These are phyloP conservation scores for Rhizopogon vinicolor DNA, from an alignment of 768 basidiomycete species.

Conservation along the genomic window DNA sequence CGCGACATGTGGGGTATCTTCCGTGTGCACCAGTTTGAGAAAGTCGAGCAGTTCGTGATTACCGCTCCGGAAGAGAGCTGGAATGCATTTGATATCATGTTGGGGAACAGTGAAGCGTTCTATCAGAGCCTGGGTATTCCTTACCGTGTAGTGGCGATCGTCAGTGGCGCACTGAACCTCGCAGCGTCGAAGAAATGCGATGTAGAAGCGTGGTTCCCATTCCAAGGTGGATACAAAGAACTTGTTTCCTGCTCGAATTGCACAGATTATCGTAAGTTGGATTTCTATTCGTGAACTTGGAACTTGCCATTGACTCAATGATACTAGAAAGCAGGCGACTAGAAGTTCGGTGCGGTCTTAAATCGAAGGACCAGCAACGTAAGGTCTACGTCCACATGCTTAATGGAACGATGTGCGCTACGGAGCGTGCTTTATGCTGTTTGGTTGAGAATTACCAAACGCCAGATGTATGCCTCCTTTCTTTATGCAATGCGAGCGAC, in stretches of 20 bases:
- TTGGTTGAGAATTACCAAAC: conserved; percentile 99
- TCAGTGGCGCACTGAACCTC: conserved; percentile 93
- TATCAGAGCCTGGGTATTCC: conserved; percentile 93
- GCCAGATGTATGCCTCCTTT: conserved; percentile 59
- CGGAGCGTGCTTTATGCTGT: conserved; percentile 94
- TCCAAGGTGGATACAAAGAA: conserved; percentile 95
- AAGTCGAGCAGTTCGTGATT: conserved; percentile 95
- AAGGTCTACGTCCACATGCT: conserved; percentile 99
- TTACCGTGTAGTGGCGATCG: conserved; percentile 91
- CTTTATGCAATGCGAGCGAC: background rate
- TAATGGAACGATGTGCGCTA: conserved; percentile 96
- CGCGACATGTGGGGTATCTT: conserved; percentile 99
- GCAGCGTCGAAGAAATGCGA: conserved; percentile 98
- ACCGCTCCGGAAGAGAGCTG: conserved; percentile 94
- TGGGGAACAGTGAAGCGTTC: conserved; percentile 87
- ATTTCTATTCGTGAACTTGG: background rate
- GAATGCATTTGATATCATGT: conserved; percentile 90
- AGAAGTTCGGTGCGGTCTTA: conserved; percentile 91
- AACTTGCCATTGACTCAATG: background rate
- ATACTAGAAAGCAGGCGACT: conserved; percentile 80
- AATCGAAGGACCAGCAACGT: conserved; percentile 82
- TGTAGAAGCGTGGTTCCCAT: conserved; percentile 99
- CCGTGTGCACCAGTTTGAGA: conserved; percentile 99
- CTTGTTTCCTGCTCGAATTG: conserved; percentile 97
- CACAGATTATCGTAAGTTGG: conserved; percentile 91